These are phyloP conservation scores for Cordyceps pruinosa DNA, from an alignment of 2,329 filamentous ascomycete species.

Conservation along the genomic window DNA sequence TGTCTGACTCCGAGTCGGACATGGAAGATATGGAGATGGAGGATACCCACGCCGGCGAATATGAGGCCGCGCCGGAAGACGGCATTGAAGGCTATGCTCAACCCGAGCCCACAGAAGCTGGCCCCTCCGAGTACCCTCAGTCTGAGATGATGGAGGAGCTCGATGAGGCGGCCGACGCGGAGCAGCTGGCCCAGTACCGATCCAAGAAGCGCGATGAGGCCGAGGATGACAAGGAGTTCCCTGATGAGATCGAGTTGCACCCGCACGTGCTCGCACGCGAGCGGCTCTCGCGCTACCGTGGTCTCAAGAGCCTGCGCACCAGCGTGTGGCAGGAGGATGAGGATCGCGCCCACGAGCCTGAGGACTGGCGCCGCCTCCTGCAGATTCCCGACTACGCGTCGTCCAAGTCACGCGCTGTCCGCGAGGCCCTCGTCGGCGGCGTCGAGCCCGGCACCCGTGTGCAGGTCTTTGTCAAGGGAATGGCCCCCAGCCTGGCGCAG, in stretches of 20 bases:
- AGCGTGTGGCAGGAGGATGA: conserved; percentile 86
- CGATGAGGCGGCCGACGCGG: conserved; percentile 72
- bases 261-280: conserved; percentile 82
- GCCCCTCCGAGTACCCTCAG: conserved; percentile 82
- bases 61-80: conserved; percentile 67
- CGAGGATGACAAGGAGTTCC: conserved; percentile 89
- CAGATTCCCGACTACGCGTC: conserved; percentile 87
- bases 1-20: conserved; percentile 81
- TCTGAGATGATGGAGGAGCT: conserved; percentile 86
- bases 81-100: conserved; percentile 65
- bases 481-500: conserved; percentile 36
- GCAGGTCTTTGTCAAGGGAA: conserved; percentile 61
- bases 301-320: conserved; percentile 82
- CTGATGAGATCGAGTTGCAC: conserved; percentile 91
- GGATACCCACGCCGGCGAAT: conserved; percentile 53
- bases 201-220: conserved; percentile 71
- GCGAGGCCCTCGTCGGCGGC: conserved; percentile 84
- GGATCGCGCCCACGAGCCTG: conserved; percentile 78
- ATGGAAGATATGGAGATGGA: conserved; percentile 58
- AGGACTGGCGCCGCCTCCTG: conserved; percentile 80
- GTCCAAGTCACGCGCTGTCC: conserved; percentile 65
- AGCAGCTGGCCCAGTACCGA: conserved; percentile 76
- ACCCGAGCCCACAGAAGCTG: conserved; percentile 66
- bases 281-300: conserved; percentile 77
- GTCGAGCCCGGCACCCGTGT: conserved; percentile 79